phyloP scores from a whole-genome alignment of 2,329 filamentous ascomycete species.

The Sclerotinia nivalis region DNA sequence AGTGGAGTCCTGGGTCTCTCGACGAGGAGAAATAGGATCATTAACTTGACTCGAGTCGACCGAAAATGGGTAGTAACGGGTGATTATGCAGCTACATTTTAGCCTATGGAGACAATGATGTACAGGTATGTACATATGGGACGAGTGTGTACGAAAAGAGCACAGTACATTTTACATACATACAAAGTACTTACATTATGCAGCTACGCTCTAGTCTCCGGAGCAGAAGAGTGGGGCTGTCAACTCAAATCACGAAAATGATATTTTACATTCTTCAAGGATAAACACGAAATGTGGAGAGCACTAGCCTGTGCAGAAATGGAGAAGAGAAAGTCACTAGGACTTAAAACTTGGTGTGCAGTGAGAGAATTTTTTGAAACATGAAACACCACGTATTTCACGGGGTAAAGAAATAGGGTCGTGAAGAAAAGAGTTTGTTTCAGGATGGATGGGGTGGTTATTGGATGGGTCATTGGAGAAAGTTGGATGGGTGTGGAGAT shows the following conservation, averaged over 20 bases:
- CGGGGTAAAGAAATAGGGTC: conserved; percentile 6
- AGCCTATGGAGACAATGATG: neutral
- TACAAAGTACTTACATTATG: neutral
- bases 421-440: conserved; percentile 2
- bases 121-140: neutral
- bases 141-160: neutral
- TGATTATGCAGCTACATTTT: conserved; percentile 4
- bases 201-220: neutral
- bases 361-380: conserved; percentile 12
- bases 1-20: neutral
- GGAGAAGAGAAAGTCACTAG: neutral
- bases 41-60: neutral
- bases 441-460: conserved; percentile 8
- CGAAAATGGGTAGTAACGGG: neutral
- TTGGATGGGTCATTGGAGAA: neutral
- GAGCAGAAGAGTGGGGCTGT: neutral
- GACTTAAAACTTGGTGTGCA: neutral
- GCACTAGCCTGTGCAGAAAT: neutral
- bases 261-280: neutral
- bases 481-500: neutral
- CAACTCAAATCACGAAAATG: neutral
- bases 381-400: conserved; percentile 22
- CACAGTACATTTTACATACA: neutral
- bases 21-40: conserved; percentile 6
- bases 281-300: conserved; percentile 1